Conservation (phyloP, 2,329 filamentous ascomycete genomes). For the Nothophoma quercina region DNA sequence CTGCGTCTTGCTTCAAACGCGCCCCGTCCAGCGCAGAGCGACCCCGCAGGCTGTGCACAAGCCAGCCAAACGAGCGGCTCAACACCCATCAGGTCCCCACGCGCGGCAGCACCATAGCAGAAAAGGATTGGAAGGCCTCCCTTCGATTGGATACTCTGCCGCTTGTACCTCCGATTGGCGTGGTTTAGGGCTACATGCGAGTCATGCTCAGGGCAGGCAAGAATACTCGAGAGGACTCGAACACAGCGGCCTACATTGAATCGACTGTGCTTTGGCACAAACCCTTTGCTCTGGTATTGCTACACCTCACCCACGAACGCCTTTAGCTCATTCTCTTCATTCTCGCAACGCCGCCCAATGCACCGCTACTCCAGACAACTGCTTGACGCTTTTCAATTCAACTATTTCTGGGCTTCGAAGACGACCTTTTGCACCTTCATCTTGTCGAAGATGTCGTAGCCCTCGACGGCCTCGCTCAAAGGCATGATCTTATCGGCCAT, state of each 20-base stretch:
- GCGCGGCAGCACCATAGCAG: conserved; percentile 14
- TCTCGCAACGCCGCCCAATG: conserved; percentile 6
- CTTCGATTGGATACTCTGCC: conserved; percentile 10
- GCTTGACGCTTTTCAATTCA: background rate
- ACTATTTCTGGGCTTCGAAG: conserved; percentile 55
- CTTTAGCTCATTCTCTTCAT: background rate
- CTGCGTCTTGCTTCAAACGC: conserved; percentile 21
- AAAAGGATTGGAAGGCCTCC: conserved; percentile 9
- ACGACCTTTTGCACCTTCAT: conserved; percentile 63
- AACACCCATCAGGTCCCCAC: conserved; percentile 12
- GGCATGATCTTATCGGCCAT: conserved; percentile 63
- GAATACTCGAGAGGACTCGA: background rate
- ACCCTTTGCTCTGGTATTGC: background rate
- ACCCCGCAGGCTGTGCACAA: conserved; percentile 29
- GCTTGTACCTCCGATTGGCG: conserved; percentile 16
- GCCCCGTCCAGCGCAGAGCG: conserved; percentile 22
- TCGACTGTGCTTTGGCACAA: background rate
- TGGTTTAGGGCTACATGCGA: background rate
- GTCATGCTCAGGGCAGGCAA: conserved; percentile 10
- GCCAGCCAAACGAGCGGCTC: conserved; percentile 24
- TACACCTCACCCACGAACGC: background rate
- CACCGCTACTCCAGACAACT: background rate
- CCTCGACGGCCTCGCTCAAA: conserved; percentile 59
- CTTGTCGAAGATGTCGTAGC: conserved; percentile 61
- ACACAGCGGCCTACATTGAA: background rate